Percentiles rank a stretch among this genome's conserved stretches.
These are phyloP conservation scores for Flaveria brownii DNA, from an alignment of 129 eudicot genomes.

Conservation along the genomic window DNA sequence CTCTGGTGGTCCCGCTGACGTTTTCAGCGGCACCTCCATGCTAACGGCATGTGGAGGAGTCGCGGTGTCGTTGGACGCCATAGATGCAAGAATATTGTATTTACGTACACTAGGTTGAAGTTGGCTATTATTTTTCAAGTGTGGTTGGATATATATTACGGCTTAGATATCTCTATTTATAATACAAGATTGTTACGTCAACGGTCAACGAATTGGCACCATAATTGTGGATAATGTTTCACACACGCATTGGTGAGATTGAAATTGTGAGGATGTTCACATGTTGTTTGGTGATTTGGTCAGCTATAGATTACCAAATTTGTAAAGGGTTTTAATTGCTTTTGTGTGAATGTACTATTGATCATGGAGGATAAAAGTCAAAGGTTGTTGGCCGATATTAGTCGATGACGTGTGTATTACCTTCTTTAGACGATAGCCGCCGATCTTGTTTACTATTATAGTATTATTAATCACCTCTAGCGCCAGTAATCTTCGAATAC, in stretches of 20 bases:
- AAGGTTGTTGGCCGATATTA: constrained; percentile 13
- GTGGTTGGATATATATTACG: not conserved
- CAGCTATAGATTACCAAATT: constrained; percentile 12
- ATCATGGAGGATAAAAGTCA: constrained; percentile 15
- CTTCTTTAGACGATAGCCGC: too few relatives aligned
- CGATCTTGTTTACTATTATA: too few relatives aligned
- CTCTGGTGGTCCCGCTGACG: constrained; percentile 25
- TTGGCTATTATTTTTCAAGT: not conserved
- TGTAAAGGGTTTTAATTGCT: constrained; percentile 6
- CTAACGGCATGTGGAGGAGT: constrained; percentile 35
- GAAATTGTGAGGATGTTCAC: constrained; percentile 20
- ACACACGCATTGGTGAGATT: constrained; percentile 8
- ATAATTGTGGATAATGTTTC: constrained; percentile 1
- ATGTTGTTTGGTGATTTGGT: constrained; percentile 20
- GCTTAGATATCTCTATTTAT: constrained; percentile 6
- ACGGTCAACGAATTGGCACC: constrained; percentile 10
- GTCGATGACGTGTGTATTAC: not conserved
- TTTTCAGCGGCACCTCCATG: constrained; percentile 33
- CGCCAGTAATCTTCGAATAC: too few relatives aligned
- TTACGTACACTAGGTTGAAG: not conserved
- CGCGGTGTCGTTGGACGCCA: constrained; percentile 36
- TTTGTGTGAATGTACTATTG: not conserved
- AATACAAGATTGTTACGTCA: not conserved
- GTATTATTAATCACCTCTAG: too few relatives aligned
- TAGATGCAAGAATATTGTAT: not conserved